Base-by-base conservation (phyloP, 805 yeast species). In the Suhomyces pyralidae region DNA sequence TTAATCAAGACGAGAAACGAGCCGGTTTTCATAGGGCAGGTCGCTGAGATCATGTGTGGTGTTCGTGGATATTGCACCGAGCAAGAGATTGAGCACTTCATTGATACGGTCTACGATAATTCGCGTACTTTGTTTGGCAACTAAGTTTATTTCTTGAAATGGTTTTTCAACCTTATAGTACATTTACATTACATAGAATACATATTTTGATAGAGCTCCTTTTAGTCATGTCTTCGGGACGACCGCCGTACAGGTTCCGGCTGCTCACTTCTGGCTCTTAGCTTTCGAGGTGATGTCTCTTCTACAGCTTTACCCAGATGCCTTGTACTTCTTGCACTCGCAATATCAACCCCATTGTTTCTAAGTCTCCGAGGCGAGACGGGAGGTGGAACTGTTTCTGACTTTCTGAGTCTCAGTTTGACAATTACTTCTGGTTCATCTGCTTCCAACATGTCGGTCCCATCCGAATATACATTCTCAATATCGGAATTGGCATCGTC, bases 1-100 rank as follows among this genome's bases (percentile, higher is more conserved):
- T 58, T 90, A 75, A 80, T 94, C 43, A 87, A 87, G 57, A 86
- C 93, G 0, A 78, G 99, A 63, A 91, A 94, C 66, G 99, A 94
- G 68, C 99, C 99, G 0, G 91, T 96, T 48, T 79, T 82, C 44
- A 83, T 94, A 50, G 90, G 90, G 2, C 82, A 83, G 52, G 91
- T 91, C 0, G 97, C 96, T 1, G 82, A 79, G 52, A 65, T 74
- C 25, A 58, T 75, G 65, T 63, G 73, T 32, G 60, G 56, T 30
- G 53, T 75, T 20, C 68, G 73, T 51, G 71, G 67, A 0, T 50
- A 70, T 5, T 56, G 55, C 17, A 63, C 60, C 1, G 69, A 64
- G 5, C 47, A 57, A 28, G 73, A 74, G 38, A 58, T 69, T 7
- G 68, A 66, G 46, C 51, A 61, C 1, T 71, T 74, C 36, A 55